Evolutionary conservation across 192 early-diverging fungal species (phyloP), one percentile per base, ranked within the genome.

Genomic region (Coemansia sp.): DNA sequence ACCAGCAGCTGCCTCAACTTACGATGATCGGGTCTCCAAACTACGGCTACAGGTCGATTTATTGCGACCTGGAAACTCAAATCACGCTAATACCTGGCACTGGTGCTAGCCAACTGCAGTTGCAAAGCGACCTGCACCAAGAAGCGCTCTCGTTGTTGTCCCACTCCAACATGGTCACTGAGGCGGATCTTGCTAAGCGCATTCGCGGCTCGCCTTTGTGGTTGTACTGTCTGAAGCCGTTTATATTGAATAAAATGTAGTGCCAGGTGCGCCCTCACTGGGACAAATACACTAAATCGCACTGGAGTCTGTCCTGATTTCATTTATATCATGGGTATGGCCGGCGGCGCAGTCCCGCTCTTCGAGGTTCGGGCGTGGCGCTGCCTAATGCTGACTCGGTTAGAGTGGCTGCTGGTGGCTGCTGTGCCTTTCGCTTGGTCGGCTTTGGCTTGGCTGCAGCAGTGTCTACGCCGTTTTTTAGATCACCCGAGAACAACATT

Each of bases 11-110:
- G 23, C 90, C 91, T 27, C 61, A 78, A 21, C 36, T 93, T 63
- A 92, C 93, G 1, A 85, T 92, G 56, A 84, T 96, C 51, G 94
- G 94, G 8, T 95, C 93, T 3, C 86, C 92, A 6, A 99, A 97
- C 66, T 95, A 90, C 79, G 93, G 92, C 0, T 85, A 93, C 60
- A 78, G 93, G 37, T 95, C 92, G 2, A 81, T 88, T n/a, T 80
- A 87, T n/a, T 80, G 94, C 11, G 95, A 98, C 56, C 50, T 96
- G 48, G 95, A 98, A 57, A 85, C 89, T 14, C 90, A 97, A 56
- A 75, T 85, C 3, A 82, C 91, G 4, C 34, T 97, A 8, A 77
- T 89, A 14, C 92, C 93, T 3, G 60, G 55, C 4, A 86, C 90
- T 45, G 25, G 26, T 14, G 61, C 37, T 13, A 61, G 90, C 36